Conservation (phyloP, 345 rosid species). For the Carallia pectinifolia region DNA sequence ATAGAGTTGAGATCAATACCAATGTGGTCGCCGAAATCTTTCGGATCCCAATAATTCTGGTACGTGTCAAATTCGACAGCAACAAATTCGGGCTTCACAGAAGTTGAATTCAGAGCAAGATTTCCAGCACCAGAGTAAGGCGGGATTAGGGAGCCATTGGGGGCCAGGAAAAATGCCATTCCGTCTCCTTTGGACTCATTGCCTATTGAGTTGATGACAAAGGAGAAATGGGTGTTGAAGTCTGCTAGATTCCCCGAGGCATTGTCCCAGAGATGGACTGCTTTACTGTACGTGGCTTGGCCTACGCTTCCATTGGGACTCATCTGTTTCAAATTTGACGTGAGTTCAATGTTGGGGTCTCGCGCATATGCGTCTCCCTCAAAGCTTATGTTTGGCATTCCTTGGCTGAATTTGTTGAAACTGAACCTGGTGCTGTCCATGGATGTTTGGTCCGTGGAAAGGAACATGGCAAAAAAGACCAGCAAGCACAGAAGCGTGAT, state of each 20-base stretch:
- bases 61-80: conserved; percentile 22
- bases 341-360: too few relatives aligned
- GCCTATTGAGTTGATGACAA: conserved; percentile 3
- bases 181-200: conserved; percentile 1
- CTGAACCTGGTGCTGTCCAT: too few relatives aligned
- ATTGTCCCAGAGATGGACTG: conserved; percentile 18
- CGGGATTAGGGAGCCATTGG: conserved; percentile 8
- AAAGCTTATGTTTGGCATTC: too few relatives aligned
- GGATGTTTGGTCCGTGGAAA: too few relatives aligned
- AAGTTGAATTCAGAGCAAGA: conserved; percentile 6
- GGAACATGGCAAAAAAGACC: too few relatives aligned
- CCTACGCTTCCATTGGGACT: not conserved
- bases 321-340: too few relatives aligned
- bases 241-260: conserved; percentile 4
- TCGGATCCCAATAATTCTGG: conserved; percentile 4
- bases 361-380: too few relatives aligned
- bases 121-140: conserved; percentile 1
- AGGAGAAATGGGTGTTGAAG: conserved; percentile 17
- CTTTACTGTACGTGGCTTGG: conserved; percentile 4
- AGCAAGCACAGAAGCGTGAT: too few relatives aligned
- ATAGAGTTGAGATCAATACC: conserved; percentile 3
- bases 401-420: too few relatives aligned
- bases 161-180: conserved; percentile 16
- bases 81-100: not conserved
- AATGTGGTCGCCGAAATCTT: not conserved